Conservation (phyloP, 495 filamentous ascomycete genomes). For the Arthonia radiata region DNA sequence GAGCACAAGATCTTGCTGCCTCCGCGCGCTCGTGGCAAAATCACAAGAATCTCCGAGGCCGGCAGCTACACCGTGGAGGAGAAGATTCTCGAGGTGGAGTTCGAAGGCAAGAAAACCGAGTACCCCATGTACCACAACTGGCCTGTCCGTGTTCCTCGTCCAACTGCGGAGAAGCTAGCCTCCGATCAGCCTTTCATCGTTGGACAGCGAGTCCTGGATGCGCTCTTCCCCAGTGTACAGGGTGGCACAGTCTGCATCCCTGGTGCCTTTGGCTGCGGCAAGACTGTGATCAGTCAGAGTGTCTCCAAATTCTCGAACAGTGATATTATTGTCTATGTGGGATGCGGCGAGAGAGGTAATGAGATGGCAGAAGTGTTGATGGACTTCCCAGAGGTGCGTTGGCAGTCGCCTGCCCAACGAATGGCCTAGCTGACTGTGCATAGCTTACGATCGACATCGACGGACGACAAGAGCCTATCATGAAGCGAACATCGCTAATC, state of each 20-base stretch:
- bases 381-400: slow-evolving; percentile 94
- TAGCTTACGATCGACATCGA: slow-evolving; percentile 72
- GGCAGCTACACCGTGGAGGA: slow-evolving; percentile 86
- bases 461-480: slow-evolving; percentile 91
- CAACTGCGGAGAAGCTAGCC: slow-evolving; percentile 68
- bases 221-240: slow-evolving; percentile 92
- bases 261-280: slow-evolving; percentile 95
- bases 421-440: slow-evolving; percentile 2
- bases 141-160: slow-evolving; percentile 93
- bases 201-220: slow-evolving; percentile 86
- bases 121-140: slow-evolving; percentile 96
- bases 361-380: slow-evolving; percentile 99
- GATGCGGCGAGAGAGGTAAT: slow-evolving; percentile 93
- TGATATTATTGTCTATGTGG: slow-evolving; percentile 96
- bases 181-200: slow-evolving; percentile 79
- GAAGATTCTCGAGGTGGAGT: slow-evolving; percentile 89
- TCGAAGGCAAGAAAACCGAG: slow-evolving; percentile 81
- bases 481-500: slow-evolving; percentile 97
- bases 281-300: slow-evolving; percentile 95
- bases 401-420: not conserved
- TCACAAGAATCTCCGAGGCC: slow-evolving; percentile 67
- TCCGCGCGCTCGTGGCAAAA: slow-evolving; percentile 69
- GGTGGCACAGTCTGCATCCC: slow-evolving; percentile 96
- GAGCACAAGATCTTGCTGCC: slow-evolving; percentile 93
- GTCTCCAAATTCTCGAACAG: slow-evolving; percentile 99